Conservation (phyloP, 768 basidiomycete species). For the Tricholoma sp. region DNA sequence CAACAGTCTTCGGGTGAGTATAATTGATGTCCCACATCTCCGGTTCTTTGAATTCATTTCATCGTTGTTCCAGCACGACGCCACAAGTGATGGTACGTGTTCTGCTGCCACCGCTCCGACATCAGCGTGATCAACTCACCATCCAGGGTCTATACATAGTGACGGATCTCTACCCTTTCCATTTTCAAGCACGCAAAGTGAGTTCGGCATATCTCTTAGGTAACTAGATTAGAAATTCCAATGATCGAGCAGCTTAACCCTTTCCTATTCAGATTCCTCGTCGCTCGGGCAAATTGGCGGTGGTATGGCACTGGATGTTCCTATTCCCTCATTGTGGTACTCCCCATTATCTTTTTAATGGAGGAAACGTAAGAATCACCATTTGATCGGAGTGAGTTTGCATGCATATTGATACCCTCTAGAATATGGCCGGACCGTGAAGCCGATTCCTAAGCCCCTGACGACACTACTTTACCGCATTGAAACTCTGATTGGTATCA, state of each 20-base stretch:
- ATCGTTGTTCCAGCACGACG: slow-evolving; percentile 29
- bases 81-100: slow-evolving; percentile 43
- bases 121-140: background rate
- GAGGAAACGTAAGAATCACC: slow-evolving; percentile 53
- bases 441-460: slow-evolving; percentile 41
- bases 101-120: background rate
- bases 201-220: background rate
- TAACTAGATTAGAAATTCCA: background rate
- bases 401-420: background rate
- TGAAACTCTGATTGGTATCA: slow-evolving; percentile 59
- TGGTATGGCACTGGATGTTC: slow-evolving; percentile 68
- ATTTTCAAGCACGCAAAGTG: slow-evolving; percentile 51
- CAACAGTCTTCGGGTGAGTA: slow-evolving; percentile 26
- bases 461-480: slow-evolving; percentile 44
- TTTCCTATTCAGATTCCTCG: slow-evolving; percentile 63
- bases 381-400: background rate
- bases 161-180: slow-evolving; percentile 55
- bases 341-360: slow-evolving; percentile 53
- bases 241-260: slow-evolving; percentile 48
- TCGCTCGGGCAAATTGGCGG: slow-evolving; percentile 52
- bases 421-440: slow-evolving; percentile 57
- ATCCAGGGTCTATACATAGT: slow-evolving; percentile 42
- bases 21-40: background rate
- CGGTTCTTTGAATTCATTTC: background rate
- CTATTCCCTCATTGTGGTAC: slow-evolving; percentile 49